Evolutionary conservation across 139 green algal genomes (phyloP).

Genomic region (Spirogloea muscicola): DNA sequence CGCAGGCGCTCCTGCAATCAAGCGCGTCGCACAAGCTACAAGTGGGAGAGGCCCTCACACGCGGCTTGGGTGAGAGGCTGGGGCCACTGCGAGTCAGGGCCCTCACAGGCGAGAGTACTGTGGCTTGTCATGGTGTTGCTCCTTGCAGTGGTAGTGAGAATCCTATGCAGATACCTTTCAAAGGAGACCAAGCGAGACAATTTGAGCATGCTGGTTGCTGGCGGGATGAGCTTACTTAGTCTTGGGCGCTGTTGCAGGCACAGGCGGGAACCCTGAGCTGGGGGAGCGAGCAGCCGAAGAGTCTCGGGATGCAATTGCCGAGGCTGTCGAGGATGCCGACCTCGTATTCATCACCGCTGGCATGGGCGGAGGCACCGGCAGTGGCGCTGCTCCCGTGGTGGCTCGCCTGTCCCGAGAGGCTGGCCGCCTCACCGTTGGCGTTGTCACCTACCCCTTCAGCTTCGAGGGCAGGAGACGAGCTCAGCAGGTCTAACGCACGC

Average conservation of each 20-base stretch:
- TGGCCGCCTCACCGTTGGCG: slow-evolving; percentile 92
- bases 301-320: slow-evolving; percentile 55
- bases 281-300: slow-evolving; percentile 60
- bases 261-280: slow-evolving; percentile 81
- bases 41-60: slow-evolving; percentile 80
- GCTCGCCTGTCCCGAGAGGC: slow-evolving; percentile 73
- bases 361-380: slow-evolving; percentile 95
- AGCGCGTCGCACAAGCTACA: slow-evolving; percentile 65
- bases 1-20: slow-evolving; percentile 73
- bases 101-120: too few relatives aligned
- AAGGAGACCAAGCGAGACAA: too few relatives aligned
- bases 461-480: slow-evolving; percentile 87
- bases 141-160: too few relatives aligned
- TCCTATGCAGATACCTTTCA: too few relatives aligned
- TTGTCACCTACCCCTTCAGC: slow-evolving; percentile 93
- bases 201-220: too few relatives aligned
- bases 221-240: too few relatives aligned
- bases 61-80: slow-evolving; percentile 82
- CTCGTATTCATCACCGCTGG: slow-evolving; percentile 96
- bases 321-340: slow-evolving; percentile 71
- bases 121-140: too few relatives aligned
- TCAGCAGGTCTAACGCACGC: slow-evolving; percentile 56
- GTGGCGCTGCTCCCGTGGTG: slow-evolving; percentile 86
- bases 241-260: too few relatives aligned
- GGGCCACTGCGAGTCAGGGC: too few relatives aligned